Percentiles rank a stretch among this genome's conserved stretches.
Conservation (phyloP, 306 rosid genomes). For the Vigna trinervia region DNA sequence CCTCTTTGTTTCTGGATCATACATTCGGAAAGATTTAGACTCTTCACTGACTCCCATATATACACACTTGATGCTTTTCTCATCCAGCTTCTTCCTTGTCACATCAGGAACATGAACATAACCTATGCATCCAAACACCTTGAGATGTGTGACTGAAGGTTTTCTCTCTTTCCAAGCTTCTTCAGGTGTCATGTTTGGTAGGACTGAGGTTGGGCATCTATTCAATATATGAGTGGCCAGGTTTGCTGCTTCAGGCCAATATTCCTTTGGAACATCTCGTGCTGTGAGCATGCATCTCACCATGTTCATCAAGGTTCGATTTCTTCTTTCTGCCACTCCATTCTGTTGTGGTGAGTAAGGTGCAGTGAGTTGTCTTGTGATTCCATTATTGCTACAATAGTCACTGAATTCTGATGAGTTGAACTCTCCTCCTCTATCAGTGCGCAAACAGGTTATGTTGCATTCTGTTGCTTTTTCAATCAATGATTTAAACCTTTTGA, state of each 20-base stretch:
- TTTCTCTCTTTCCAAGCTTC: background rate
- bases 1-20: too few relatives aligned
- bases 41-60: too few relatives aligned
- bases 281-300: background rate
- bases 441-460: background rate
- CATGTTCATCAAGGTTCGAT: background rate
- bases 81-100: too few relatives aligned
- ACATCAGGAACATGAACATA: too few relatives aligned
- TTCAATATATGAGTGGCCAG: background rate
- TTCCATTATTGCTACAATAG: background rate
- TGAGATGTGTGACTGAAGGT: background rate
- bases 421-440: background rate
- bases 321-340: background rate
- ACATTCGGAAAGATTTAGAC: too few relatives aligned
- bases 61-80: too few relatives aligned
- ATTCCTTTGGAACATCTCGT: constrained; percentile 18
- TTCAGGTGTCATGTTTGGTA: background rate
- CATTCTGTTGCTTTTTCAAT: background rate
- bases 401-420: background rate
- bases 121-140: too few relatives aligned
- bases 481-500: constrained; percentile 5
- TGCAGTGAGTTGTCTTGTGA: background rate
- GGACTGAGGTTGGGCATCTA: background rate
- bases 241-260: background rate
- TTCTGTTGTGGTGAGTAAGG: background rate